These are phyloP conservation scores for Mollisia scopiformis DNA, from an alignment of 2,329 filamentous ascomycete species.

Conservation along the genomic window DNA sequence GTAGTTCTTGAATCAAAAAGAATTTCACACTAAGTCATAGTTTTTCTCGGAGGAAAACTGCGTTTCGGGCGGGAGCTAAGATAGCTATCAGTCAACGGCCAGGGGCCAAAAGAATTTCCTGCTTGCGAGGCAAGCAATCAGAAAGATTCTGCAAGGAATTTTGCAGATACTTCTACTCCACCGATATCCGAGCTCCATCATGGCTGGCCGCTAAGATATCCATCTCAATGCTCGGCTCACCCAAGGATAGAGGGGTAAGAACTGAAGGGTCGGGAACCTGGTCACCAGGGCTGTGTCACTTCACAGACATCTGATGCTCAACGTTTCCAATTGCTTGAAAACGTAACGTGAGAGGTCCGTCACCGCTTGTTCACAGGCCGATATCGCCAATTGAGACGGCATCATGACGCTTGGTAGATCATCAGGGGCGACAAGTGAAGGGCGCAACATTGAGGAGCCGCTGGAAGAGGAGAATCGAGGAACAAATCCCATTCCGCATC, in stretches of 20 bases:
- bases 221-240: background rate
- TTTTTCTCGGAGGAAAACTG: background rate
- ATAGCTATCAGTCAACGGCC: background rate
- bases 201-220: background rate
- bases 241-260: slow-evolving; percentile 2
- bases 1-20: background rate
- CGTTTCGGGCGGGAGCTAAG: background rate
- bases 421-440: too few species aligned
- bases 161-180: slow-evolving; percentile 17
- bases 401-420: background rate
- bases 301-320: background rate
- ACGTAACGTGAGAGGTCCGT: background rate
- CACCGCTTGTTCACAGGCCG: background rate
- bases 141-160: background rate
- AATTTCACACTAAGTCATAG: background rate
- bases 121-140: background rate
- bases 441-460: too few species aligned
- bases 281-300: background rate
- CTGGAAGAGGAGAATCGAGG: too few species aligned
- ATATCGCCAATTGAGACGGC: background rate
- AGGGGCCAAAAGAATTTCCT: background rate
- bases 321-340: background rate
- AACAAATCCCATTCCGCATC: too few species aligned
- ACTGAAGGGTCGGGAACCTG: too few species aligned
- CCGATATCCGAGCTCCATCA: slow-evolving; percentile 12